Base-by-base conservation (phyloP, 1,284 basidiomycete species). In the Trametes versicolor region DNA sequence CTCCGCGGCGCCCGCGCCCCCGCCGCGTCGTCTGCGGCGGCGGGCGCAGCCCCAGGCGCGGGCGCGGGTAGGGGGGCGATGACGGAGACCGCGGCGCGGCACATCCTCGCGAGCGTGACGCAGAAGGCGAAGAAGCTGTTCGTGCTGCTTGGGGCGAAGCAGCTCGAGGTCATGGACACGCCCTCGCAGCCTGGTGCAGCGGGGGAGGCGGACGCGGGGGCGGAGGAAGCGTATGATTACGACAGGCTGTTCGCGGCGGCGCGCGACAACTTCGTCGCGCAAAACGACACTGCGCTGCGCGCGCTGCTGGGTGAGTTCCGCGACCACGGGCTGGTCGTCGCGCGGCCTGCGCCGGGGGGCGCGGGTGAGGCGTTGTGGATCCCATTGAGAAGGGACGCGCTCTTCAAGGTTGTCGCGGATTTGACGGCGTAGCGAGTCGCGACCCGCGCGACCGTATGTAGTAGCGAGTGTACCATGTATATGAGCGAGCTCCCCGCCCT, bases 71-170 rank as follows among this genome's bases (percentile, higher is more conserved):
- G 71, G 1, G 25, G 25, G 48, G 82, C 82, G 8, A 87, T 96
- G 73, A 90, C 89, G 19, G 93, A 96, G 79, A 91, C 90, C 41
- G 94, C 93, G 0, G 93, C 93, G 1, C 77, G 87, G 39, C 95
- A 97, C 70, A 91, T 97, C 64, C 83, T 98, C 8, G 89, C 90
- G 21, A 91, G 91, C 1, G 95, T 98, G 13, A 96, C 95, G 1
- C 87, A 90, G 60, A 95, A 94, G 72, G 94, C 96, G 1, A 90
- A 91, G 75, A 90, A 90, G 72, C 78, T 96, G 8, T 94, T 96
- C 77, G 78, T 80, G 29, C 80, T 95, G 13, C 83, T 97, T 47
- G 88, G 86, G 0, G 79, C 79, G 41, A 83, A 80, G 61, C 94
- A 96, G 74, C 78, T 95, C 21, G 87, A 84, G 50, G 79, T 81